Base-by-base conservation (phyloP, 108 stramenopile species). In the Epipyxis sp. region DNA sequence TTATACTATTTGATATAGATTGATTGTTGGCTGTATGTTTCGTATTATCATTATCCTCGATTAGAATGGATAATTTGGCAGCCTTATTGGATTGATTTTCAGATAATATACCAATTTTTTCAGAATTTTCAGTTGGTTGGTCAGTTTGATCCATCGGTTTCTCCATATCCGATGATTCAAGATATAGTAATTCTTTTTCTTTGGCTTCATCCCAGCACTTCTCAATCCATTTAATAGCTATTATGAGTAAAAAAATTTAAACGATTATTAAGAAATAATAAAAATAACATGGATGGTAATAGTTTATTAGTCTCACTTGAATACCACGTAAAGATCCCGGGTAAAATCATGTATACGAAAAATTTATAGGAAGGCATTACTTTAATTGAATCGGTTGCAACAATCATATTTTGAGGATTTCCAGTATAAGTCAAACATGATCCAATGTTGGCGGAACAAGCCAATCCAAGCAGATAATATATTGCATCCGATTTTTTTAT, bases 331-430 rank as follows among this genome's bases (percentile, higher is more conserved):
- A 57, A 13, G 3, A 39, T 27, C 13, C 42, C 16, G 41, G 71
- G 71, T 57, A 39, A 3, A 3, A 74, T 13, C 71, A 74, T 74
- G 71, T 74, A 74, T 6, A 74, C 13, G 10, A 37, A 6, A 42
- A 74, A 74, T 25, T 54, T 54, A 32, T 74, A 74, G 46, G 71
- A 42, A 10, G 71, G 71, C 71, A 74, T 74, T 42, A 74, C 71
- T 10, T 39, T 42, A 32, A 74, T 74, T 32, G 71, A 37, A 39
- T 74, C 71, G 41, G 93, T 91, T 59, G 91, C 92, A 80, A 94
- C 92, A 29, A 94, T 83, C 82, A 94, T 94, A 77, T 94, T 94
- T 80, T 95, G 94, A 1, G 94, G 94, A 89, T 95, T 95, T 59
- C 94, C 94, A 50, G 94, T 95, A 87, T 93, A 85, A 59, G 94